Percentiles rank a stretch among this genome's conserved stretches.
phyloP scores from a whole-genome alignment of 306 rosid genomes.

The Acacia melanoxylon region DNA sequence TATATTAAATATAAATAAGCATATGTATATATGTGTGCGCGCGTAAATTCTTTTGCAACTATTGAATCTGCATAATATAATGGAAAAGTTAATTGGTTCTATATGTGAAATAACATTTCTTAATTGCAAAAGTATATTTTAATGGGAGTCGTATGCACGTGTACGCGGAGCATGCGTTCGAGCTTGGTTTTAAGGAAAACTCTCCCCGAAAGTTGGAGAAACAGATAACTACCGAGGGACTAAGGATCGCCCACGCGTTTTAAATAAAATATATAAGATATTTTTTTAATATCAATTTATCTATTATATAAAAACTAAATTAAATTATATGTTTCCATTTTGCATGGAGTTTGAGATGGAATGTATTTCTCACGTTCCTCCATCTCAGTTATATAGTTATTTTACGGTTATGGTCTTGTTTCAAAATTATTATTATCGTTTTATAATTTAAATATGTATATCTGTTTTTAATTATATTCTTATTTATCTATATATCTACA shows the following conservation, averaged over 20 bases:
- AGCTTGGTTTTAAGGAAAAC: conserved; percentile 2
- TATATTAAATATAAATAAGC: neutral
- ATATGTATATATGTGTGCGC: neutral
- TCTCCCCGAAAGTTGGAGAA: neutral
- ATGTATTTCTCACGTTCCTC: too few relatives aligned
- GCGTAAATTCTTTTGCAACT: neutral
- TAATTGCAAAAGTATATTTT: neutral
- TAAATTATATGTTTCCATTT: neutral
- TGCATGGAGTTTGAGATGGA: neutral
- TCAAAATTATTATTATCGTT: too few relatives aligned
- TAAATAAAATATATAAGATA: neutral
- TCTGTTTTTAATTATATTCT: too few relatives aligned
- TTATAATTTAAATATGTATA: too few relatives aligned
- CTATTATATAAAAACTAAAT: neutral
- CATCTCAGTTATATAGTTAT: neutral
- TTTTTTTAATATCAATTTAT: neutral
- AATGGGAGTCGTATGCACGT: neutral
- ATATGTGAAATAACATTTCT: neutral
- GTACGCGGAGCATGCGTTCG: neutral
- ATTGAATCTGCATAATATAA: neutral
- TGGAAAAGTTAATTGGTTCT: neutral
- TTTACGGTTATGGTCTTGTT: neutral
- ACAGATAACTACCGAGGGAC: neutral
- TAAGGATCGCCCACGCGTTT: neutral
- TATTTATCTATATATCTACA: too few relatives aligned